These are phyloP conservation scores for Globisporangium acanthophoron DNA, from an alignment of 352 stramenopile species.

Conservation along the genomic window DNA sequence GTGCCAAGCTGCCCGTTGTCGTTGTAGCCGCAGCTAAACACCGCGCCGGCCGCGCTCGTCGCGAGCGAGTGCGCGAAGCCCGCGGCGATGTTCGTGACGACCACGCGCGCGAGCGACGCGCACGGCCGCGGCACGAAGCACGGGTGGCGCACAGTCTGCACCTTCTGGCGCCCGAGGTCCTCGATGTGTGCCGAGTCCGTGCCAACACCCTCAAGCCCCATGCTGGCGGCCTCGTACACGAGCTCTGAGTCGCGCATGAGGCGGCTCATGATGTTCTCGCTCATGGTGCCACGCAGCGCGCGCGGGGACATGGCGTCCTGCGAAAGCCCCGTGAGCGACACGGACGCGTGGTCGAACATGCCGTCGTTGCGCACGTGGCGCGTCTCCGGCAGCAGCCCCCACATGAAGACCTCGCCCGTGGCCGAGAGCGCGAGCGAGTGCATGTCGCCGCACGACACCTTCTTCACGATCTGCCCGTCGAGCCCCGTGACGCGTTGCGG, in stretches of 20 bases:
- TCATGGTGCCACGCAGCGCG: conserved; percentile 23
- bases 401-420: conserved; percentile 70
- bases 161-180: conserved; percentile 28
- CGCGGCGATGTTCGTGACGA: conserved; percentile 44
- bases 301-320: conserved; percentile 18
- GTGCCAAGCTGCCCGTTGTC: conserved; percentile 74
- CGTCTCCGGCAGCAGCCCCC: conserved; percentile 60
- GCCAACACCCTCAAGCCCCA: conserved; percentile 18
- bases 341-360: conserved; percentile 43
- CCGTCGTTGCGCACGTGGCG: conserved; percentile 35
- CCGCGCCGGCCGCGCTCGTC: conserved; percentile 35
- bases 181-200: conserved; percentile 14
- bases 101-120: conserved; percentile 33
- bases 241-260: conserved; percentile 62
- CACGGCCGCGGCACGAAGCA: conserved; percentile 41
- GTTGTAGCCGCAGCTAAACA: conserved; percentile 82
- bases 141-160: conserved; percentile 52
- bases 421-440: conserved; percentile 61
- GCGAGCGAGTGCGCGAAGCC: conserved; percentile 77
- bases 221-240: conserved; percentile 44
- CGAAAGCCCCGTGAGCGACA: conserved; percentile 54
- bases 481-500: conserved; percentile 46
- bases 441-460: conserved; percentile 70
- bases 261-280: conserved; percentile 50
- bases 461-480: conserved; percentile 56